Evolutionary conservation across 306 rosid species (phyloP).

Genomic region (Phaseolus lunatus): DNA sequence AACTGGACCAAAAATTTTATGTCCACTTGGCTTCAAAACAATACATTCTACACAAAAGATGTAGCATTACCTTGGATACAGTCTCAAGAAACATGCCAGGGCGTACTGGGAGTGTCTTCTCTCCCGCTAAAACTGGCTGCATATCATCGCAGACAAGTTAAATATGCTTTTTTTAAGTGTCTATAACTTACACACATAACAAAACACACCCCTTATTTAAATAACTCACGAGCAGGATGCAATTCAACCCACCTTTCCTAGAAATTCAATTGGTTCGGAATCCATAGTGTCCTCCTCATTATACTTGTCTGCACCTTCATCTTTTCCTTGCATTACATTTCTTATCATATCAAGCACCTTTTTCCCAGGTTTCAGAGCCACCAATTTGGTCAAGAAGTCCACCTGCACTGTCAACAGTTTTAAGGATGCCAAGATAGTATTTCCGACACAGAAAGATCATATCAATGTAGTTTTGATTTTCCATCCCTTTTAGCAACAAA

Average conservation of each 20-base stretch:
- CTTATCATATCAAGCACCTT: conserved; percentile 83
- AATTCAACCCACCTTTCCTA: conserved; percentile 77
- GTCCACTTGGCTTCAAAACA: conserved; percentile 33
- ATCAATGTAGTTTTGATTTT: conserved; percentile 6
- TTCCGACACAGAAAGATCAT: conserved; percentile 6
- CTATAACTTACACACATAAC: conserved; percentile 14
- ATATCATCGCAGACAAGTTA: conserved; percentile 44
- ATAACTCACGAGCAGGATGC: conserved; percentile 26
- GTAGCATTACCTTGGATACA: conserved; percentile 73
- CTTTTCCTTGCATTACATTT: conserved; percentile 94
- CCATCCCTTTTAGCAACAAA: conserved; percentile 36
- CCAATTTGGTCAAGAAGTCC: conserved; percentile 85
- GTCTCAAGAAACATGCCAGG: conserved; percentile 99
- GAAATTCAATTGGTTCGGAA: conserved; percentile 59
- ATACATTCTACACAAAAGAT: conserved; percentile 14
- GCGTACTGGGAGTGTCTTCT: conserved; percentile 81
- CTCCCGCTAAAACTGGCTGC: conserved; percentile 74
- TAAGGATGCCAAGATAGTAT: conserved; percentile 36
- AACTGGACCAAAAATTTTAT: conserved; percentile 35
- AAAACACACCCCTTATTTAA: conserved; percentile 23
- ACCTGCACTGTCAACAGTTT: conserved; percentile 62
- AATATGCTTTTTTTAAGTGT: conserved; percentile 13
- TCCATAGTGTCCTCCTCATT: conserved; percentile 47
- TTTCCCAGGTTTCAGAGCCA: conserved; percentile 89
- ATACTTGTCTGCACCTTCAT: conserved; percentile 77